These are phyloP conservation scores for Dothidotthia symphoricarpi DNA, from an alignment of 2,329 filamentous ascomycete genomes.

Conservation along the genomic window DNA sequence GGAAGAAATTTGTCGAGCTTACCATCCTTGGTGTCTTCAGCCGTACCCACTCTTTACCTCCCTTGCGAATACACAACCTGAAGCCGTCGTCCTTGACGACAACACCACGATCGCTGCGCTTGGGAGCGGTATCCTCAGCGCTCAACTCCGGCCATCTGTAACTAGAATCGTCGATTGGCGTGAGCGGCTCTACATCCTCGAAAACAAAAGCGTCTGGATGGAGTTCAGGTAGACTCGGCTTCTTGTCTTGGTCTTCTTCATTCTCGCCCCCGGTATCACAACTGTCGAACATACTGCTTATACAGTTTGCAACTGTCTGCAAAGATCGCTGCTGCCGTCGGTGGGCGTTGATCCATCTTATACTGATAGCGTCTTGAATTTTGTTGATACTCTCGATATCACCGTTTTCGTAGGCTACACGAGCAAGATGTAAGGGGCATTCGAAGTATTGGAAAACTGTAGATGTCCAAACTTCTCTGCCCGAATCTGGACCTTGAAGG, in stretches of 20 bases:
- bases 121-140: neutral
- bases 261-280: neutral
- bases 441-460: constrained; percentile 6
- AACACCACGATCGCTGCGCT: neutral
- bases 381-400: neutral
- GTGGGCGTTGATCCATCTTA: constrained; percentile 8
- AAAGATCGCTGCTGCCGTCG: constrained; percentile 1
- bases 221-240: neutral
- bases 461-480: constrained; percentile 1
- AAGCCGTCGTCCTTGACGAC: constrained; percentile 3
- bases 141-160: constrained; percentile 2
- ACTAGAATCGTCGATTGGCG: neutral
- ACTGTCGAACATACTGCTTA: constrained; percentile 5
- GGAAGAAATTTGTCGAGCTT: too few relatives aligned
- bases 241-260: neutral
- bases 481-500: constrained; percentile 1
- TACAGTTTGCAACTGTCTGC: constrained; percentile 1
- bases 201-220: constrained; percentile 8
- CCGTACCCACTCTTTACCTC: neutral
- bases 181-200: neutral
- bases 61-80: constrained; percentile 3
- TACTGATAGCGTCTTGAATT: constrained; percentile 5
- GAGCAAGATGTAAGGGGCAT: constrained; percentile 10
- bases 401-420: constrained; percentile 8
- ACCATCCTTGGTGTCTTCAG: constrained; percentile 9